phyloP scores from a whole-genome alignment of 192 early-diverging fungal genomes.

The Backusella tarrabulga region DNA sequence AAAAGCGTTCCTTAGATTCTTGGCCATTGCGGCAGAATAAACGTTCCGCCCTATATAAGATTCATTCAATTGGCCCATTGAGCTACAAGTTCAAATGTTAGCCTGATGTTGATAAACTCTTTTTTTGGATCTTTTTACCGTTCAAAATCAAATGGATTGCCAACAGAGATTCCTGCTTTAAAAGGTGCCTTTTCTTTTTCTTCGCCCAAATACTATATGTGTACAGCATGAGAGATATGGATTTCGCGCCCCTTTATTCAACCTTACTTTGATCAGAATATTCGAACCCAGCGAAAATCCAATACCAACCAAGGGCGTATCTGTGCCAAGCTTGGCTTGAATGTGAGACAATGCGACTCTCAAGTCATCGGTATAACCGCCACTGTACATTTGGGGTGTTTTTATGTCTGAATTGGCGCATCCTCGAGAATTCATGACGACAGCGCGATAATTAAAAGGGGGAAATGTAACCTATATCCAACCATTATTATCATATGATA shows the following conservation, averaged over 20 bases:
- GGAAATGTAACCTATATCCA: constrained; percentile 31
- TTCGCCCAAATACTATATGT: constrained; percentile 71
- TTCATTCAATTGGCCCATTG: constrained; percentile 41
- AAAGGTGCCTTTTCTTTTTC: constrained; percentile 73
- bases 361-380: constrained; percentile 79
- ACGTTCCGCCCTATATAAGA: constrained; percentile 40
- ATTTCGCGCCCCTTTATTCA: not conserved
- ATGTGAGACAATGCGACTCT: constrained; percentile 58
- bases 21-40: constrained; percentile 50
- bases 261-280: constrained; percentile 73
- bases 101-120: not conserved
- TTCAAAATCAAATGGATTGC: constrained; percentile 85
- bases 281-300: constrained; percentile 94
- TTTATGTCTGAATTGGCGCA: constrained; percentile 82
- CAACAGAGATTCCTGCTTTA: constrained; percentile 71
- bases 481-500: not conserved
- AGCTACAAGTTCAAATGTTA: constrained; percentile 16
- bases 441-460: constrained; percentile 66
- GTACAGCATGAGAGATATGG: not conserved
- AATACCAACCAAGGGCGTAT: constrained; percentile 69
- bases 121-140: constrained; percentile 28
- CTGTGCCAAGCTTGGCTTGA: constrained; percentile 45
- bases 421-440: constrained; percentile 89
- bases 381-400: constrained; percentile 79
- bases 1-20: constrained; percentile 43